A percentile compares a stretch with the other conserved stretches of the same genome.
Evolutionary conservation across 1,284 basidiomycete species (phyloP).

Genomic region (Rhodotorula sp.): DNA sequence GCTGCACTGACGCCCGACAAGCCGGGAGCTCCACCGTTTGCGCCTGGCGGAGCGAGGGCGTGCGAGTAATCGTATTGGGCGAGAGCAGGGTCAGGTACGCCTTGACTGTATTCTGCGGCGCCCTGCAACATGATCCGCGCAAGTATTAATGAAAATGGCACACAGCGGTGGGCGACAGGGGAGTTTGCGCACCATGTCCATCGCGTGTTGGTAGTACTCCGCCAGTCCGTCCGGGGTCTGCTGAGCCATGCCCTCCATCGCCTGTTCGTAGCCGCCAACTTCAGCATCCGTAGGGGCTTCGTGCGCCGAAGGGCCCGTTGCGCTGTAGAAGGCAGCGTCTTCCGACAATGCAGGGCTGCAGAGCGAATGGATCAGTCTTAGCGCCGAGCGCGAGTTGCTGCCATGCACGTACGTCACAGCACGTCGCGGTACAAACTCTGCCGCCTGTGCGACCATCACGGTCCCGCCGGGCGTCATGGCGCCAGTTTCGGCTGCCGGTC

Average conservation of each 20-base stretch:
- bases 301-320: not conserved
- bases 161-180: not conserved
- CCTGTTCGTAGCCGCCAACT: conserved; percentile 6
- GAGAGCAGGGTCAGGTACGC: not conserved
- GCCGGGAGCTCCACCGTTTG: conserved; percentile 8
- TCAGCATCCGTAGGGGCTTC: not conserved
- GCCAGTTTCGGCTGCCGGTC: not conserved
- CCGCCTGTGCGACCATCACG: conserved; percentile 16
- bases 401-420: conserved; percentile 22
- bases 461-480: not conserved
- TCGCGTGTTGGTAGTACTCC: conserved; percentile 37
- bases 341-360: conserved; percentile 32
- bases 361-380: not conserved
- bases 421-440: conserved; percentile 35
- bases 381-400: not conserved
- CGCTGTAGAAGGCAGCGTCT: conserved; percentile 25
- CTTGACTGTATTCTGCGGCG: conserved; percentile 13
- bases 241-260: not conserved
- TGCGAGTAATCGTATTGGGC: conserved; percentile 22
- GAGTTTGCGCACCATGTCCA: conserved; percentile 30
- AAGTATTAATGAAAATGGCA: no score
- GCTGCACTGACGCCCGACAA: conserved; percentile 1
- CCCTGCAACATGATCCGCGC: conserved; percentile 5
- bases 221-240: conserved; percentile 17
- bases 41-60: conserved; percentile 22